Percentiles rank a stretch among this genome's conserved stretches.
phyloP scores from a whole-genome alignment of 1,284 basidiomycete species.

The Sanguinoderma infundibulare region DNA sequence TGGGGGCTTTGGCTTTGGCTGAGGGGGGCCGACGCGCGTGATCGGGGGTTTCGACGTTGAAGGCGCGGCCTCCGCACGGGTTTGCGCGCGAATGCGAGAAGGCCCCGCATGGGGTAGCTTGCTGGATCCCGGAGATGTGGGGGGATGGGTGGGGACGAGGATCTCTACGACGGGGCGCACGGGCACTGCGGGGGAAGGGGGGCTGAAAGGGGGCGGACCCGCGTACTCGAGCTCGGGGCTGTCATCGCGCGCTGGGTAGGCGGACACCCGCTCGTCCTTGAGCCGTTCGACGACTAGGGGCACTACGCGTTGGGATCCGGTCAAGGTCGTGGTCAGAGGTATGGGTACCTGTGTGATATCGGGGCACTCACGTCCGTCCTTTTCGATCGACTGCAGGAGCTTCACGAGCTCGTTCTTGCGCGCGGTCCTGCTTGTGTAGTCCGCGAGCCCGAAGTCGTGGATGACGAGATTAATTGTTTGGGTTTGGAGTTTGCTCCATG shows the following conservation, averaged over 20 bases:
- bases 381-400: constrained; percentile 21
- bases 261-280: not conserved
- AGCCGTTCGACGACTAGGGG: constrained; percentile 13
- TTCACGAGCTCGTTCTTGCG: constrained; percentile 15
- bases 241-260: constrained; percentile 1
- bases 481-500: constrained; percentile 32
- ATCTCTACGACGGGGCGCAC: constrained; percentile 14
- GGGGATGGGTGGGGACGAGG: not conserved
- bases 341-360: no score
- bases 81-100: not conserved
- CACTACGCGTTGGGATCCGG: constrained; percentile 10
- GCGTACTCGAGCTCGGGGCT: constrained; percentile 16
- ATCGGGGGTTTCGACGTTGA: not conserved
- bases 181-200: not conserved
- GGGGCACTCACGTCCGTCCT: constrained; percentile 18
- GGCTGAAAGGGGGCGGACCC: not conserved
- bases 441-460: constrained; percentile 31
- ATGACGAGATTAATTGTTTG: constrained; percentile 33
- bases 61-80: no score
- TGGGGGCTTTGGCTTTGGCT: not conserved
- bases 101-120: not conserved
- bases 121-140: not conserved
- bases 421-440: not conserved
- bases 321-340: not conserved
- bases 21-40: not conserved